Conservation (phyloP, 177 flowering plant genomes). For the Vitis hybrid region DNA sequence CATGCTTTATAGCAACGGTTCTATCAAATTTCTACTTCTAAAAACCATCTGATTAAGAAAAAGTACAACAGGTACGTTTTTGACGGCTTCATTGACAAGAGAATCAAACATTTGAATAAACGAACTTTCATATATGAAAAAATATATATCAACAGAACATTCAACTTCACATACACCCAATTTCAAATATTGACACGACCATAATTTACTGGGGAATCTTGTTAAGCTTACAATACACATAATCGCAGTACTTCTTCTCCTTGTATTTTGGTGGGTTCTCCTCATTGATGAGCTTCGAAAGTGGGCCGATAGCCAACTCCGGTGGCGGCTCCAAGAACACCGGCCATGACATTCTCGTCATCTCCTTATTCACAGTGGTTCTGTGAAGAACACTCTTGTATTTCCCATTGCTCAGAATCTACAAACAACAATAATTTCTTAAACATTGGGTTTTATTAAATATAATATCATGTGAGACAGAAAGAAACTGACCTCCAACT, state of each 20-base stretch:
- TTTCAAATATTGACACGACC: no score
- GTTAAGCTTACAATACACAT: conserved; percentile 70
- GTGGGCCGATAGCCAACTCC: conserved; percentile 59
- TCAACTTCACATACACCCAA: no score
- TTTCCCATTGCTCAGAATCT: conserved; percentile 81
- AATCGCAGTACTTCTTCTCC: conserved; percentile 64
- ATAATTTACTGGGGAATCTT: conserved; percentile 59
- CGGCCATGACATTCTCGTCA: conserved; percentile 86
- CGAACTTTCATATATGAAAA: no score
- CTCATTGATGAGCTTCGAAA: conserved; percentile 47
- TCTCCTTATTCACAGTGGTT: conserved; percentile 66
- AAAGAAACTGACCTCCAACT: conserved; percentile 34
- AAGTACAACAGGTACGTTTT: no score
- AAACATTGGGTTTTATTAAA: no score
- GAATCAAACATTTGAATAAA: no score
- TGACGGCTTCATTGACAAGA: no score
- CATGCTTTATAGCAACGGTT: no score
- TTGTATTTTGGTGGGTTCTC: conserved; percentile 60
- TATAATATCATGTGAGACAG: no score
- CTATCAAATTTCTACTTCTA: no score
- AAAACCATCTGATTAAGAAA: no score
- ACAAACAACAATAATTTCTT: conserved; percentile 1
- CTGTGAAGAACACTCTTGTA: conserved; percentile 70
- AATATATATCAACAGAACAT: no score
- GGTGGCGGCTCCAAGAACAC: conserved; percentile 70